A percentile compares a stretch with the other conserved stretches of the same genome.
phyloP scores from a whole-genome alignment of 2,329 filamentous ascomycete species.

The Neopestalotiopsis clavispora region DNA sequence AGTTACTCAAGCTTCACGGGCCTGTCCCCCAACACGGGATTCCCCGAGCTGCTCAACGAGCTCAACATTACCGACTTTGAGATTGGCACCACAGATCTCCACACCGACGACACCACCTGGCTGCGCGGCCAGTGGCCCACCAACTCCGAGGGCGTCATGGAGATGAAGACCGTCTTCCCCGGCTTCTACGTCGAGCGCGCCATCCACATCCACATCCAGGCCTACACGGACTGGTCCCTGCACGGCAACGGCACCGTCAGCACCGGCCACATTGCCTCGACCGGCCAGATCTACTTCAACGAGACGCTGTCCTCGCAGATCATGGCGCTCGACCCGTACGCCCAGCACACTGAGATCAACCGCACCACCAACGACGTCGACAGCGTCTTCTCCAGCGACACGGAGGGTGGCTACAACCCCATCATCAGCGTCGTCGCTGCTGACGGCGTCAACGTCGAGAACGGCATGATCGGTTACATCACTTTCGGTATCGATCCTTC shows the following conservation, averaged over 20 bases:
- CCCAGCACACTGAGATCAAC: conserved; percentile 37
- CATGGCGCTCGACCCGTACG: conserved; percentile 40
- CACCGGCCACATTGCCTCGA: conserved; percentile 21
- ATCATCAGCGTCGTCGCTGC: conserved; percentile 35
- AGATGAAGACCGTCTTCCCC: conserved; percentile 29
- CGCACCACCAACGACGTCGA: conserved; percentile 37
- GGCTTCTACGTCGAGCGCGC: conserved; percentile 29
- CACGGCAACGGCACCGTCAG: conserved; percentile 23
- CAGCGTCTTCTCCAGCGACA: conserved; percentile 23
- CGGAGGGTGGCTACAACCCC: conserved; percentile 34
- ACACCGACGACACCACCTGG: conserved; percentile 35
- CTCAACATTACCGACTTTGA: conserved; percentile 31
- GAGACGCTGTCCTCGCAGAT: conserved; percentile 30
- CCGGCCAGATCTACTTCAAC: conserved; percentile 23
- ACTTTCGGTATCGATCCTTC: conserved; percentile 38
- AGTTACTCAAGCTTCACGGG: conserved; percentile 43
- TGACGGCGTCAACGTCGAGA: conserved; percentile 38
- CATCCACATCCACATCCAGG: conserved; percentile 28
- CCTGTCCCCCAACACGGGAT: conserved; percentile 34
- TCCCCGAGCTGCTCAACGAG: conserved; percentile 31
- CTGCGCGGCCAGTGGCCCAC: conserved; percentile 34
- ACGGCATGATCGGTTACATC: conserved; percentile 42
- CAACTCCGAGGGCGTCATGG: conserved; percentile 30
- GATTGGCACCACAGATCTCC: conserved; percentile 23
- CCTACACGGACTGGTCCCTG: conserved; percentile 20